Conservation (phyloP, 169 alveolate genomes). For the Theileria sp. region DNA sequence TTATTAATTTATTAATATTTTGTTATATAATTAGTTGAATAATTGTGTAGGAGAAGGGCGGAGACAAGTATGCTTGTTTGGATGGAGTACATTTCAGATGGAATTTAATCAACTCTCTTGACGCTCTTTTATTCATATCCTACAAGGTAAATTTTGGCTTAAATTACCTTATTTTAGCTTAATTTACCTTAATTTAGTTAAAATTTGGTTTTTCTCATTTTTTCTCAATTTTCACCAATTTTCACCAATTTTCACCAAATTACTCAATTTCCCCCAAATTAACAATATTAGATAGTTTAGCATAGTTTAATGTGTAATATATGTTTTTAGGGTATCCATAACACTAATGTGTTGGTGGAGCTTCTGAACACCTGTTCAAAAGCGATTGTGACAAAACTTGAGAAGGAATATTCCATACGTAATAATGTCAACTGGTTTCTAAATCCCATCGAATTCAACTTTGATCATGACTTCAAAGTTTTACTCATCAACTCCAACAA, state of each 20-base stretch:
- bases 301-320: neutral
- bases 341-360: slow-evolving; percentile 32
- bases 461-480: slow-evolving; percentile 43
- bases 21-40: neutral
- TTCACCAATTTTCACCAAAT: too few relatives aligned
- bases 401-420: neutral
- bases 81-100: slow-evolving; percentile 57
- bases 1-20: neutral
- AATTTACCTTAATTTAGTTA: too few relatives aligned
- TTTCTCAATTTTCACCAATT: too few relatives aligned
- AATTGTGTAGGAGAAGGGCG: slow-evolving; percentile 60
- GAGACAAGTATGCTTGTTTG: slow-evolving; percentile 30
- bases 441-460: slow-evolving; percentile 18
- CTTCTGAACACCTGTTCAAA: slow-evolving; percentile 24
- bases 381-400: slow-evolving; percentile 16
- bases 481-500: neutral
- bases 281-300: too few relatives aligned
- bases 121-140: slow-evolving; percentile 35
- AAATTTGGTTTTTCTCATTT: too few relatives aligned
- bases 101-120: slow-evolving; percentile 53
- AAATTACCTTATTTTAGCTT: too few relatives aligned
- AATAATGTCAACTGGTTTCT: slow-evolving; percentile 36
- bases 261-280: too few relatives aligned
- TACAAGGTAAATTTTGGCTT: slow-evolving; percentile 36
- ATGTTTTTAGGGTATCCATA: slow-evolving; percentile 53